Evolutionary conservation across 2,329 filamentous ascomycete species (phyloP).

Genomic region (Colletotrichum tanaceti): DNA sequence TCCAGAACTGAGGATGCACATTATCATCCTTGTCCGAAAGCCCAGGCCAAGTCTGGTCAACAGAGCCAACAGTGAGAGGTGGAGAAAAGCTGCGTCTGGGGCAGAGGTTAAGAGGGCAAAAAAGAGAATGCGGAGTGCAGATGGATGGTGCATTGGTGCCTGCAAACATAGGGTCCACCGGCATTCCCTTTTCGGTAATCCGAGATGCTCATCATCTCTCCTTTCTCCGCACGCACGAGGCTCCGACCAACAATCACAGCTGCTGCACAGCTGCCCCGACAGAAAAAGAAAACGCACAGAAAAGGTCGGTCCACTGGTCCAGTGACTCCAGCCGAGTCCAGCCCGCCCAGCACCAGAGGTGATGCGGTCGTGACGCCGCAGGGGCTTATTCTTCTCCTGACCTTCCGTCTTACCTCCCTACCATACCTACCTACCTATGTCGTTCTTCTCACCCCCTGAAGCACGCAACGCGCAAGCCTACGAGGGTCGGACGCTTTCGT

Average conservation of each 20-base stretch:
- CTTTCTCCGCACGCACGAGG: conserved; percentile 45
- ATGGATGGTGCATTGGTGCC: too few relatives aligned
- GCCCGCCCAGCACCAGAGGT: not conserved
- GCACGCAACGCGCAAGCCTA: conserved; percentile 20
- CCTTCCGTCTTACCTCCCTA: not conserved
- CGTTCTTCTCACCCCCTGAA: not conserved
- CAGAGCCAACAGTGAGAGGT: conserved; percentile 12
- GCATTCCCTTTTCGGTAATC: conserved; percentile 34
- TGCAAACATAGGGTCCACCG: conserved; percentile 20
- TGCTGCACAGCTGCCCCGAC: too few relatives aligned
- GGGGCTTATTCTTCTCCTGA: not conserved
- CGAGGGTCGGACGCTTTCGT: conserved; percentile 12
- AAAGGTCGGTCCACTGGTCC: not conserved
- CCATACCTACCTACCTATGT: too few relatives aligned
- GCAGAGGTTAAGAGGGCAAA: not conserved
- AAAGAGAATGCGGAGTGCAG: conserved; percentile 37
- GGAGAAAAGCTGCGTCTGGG: conserved; percentile 13
- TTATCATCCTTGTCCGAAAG: conserved; percentile 12
- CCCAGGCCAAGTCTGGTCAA: too few relatives aligned
- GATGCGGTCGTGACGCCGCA: conserved; percentile 20
- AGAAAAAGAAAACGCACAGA: conserved; percentile 1
- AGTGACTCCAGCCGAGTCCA: not conserved
- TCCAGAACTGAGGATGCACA: conserved; percentile 3
- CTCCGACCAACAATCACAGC: conserved; percentile 3
- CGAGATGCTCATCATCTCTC: conserved; percentile 39